Conservation (phyloP, 1,139 yeast species). For the Starmera stellimalicola region DNA sequence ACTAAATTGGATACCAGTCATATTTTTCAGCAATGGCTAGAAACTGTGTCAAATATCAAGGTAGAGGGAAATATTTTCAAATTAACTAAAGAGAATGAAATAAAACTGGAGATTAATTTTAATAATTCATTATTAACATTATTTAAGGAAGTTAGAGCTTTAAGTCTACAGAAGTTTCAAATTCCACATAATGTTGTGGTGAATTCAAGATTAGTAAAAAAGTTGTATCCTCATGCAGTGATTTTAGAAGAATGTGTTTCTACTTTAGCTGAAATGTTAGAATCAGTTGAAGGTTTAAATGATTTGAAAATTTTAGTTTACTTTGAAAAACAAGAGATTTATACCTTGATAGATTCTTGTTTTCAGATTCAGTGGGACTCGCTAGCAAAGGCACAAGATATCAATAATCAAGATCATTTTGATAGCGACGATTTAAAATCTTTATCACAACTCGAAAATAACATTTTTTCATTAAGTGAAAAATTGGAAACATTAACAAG, state of each 20-base stretch:
- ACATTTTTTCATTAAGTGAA: constrained; percentile 26
- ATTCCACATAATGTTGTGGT: constrained; percentile 43
- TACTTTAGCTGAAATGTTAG: constrained; percentile 21
- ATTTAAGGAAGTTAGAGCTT: constrained; percentile 44
- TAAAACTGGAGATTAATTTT: constrained; percentile 37
- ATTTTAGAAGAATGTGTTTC: constrained; percentile 42
- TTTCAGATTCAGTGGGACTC: constrained; percentile 44
- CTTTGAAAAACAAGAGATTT: constrained; percentile 28
- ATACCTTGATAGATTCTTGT: constrained; percentile 23
- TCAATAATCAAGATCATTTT: constrained; percentile 19
- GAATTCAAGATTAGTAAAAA: constrained; percentile 36
- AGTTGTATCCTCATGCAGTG: constrained; percentile 50
- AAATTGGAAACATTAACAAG: constrained; percentile 23
- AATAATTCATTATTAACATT: constrained; percentile 35
- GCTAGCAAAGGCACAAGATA: constrained; percentile 41
- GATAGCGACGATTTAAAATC: constrained; percentile 33
- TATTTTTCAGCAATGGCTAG: constrained; percentile 41
- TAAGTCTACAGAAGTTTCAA: constrained; percentile 45
- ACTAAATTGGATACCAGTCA: constrained; percentile 35
- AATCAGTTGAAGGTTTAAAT: constrained; percentile 23
- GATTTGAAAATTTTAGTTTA: constrained; percentile 35
- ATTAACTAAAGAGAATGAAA: constrained; percentile 18
- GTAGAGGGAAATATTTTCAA: constrained; percentile 32
- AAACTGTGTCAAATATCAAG: constrained; percentile 14
- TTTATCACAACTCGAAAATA: constrained; percentile 32